Base-by-base conservation (phyloP, 2,329 filamentous ascomycete genomes). In the Elsinoe batatas region DNA sequence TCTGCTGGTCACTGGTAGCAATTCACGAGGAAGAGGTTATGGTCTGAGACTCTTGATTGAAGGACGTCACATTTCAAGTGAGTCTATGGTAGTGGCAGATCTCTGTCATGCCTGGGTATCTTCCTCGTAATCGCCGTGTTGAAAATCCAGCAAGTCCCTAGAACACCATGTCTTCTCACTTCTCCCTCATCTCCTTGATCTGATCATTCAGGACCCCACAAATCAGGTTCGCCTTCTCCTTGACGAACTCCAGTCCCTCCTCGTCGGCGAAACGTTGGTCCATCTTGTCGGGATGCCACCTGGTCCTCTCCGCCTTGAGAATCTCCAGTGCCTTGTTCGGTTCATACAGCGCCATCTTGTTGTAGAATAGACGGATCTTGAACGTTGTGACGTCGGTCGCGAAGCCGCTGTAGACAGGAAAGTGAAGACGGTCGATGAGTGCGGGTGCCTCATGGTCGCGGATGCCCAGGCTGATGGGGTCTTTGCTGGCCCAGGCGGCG, bases 211-310 rank as follows among this genome's bases (percentile, higher is more conserved):
- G 11, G 2, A 54, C 51, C 11, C 51, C 20, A 38, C 18, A 55
- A n/a, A 55, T 47, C 12, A 55, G 4, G 18, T 46, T 55, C 11
- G 53, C 53, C 12, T 36, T 33, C 20, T 47, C 22, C 42, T 47
- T 55, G 3, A 47, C 37, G 17, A 26, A 11, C 3, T 55, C 42
- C 4, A 47, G 10, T 13, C 22, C 42, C 4, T 13, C 4, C 13
- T 81, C 74, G 0, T 80, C 82, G 2, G 89, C 87, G 58, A 95
- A 84, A 53, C 83, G 81, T 72, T 96, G 91, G 74, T 96, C 89
- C 56, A 97, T 87, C 76, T 97, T 98, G 72, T 98, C 93, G 3
- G 93, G 93, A 73, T 98, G 93, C 93, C 93, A 98, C 13, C 89
- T 79, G n/a, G 97, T 84, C 53, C 93, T 82, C 74, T 98, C 93